Percentiles rank a stretch among this genome's conserved stretches.
These are phyloP conservation scores for Myotisia sp. DNA, from an alignment of 2,329 filamentous ascomycete genomes.

Conservation along the genomic window DNA sequence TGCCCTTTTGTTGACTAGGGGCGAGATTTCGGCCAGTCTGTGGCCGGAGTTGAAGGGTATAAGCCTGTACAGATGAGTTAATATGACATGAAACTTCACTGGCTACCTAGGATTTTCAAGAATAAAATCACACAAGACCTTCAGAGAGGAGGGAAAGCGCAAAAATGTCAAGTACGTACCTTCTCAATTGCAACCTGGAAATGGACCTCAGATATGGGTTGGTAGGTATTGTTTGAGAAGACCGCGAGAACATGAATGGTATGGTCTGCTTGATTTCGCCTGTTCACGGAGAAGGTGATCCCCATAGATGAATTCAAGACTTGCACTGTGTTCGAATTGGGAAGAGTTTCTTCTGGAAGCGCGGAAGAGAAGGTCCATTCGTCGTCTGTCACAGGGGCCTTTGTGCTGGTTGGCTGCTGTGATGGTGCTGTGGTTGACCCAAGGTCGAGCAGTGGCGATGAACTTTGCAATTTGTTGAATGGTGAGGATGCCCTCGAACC, in stretches of 20 bases:
- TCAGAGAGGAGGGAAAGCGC: background rate
- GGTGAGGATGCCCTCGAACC: slow-evolving; percentile 36
- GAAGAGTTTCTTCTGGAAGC: slow-evolving; percentile 49
- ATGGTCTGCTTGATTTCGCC: slow-evolving; percentile 40
- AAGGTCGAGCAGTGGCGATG: slow-evolving; percentile 23
- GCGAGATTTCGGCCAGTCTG: slow-evolving; percentile 66
- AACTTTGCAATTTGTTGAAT: slow-evolving; percentile 18
- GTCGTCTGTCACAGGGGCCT: slow-evolving; percentile 52
- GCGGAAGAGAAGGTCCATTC: slow-evolving; percentile 92
- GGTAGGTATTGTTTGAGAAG: slow-evolving; percentile 69
- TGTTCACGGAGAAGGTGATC: slow-evolving; percentile 60
- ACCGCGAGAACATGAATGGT: slow-evolving; percentile 56
- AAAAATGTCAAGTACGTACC: slow-evolving; percentile 37
- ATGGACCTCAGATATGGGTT: slow-evolving; percentile 63
- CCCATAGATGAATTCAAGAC: slow-evolving; percentile 58
- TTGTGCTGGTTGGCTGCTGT: slow-evolving; percentile 18
- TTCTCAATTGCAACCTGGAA: slow-evolving; percentile 91
- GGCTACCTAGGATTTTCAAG: background rate
- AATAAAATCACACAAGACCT: background rate
- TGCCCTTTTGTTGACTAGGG: slow-evolving; percentile 57
- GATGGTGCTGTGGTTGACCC: slow-evolving; percentile 12
- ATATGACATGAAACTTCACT: slow-evolving; percentile 1
- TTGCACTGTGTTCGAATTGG: slow-evolving; percentile 47
- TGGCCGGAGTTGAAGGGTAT: slow-evolving; percentile 65
- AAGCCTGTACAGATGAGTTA: slow-evolving; percentile 42